Base-by-base conservation (phyloP, 75 land plant genomes). In the Azolla pinnata region DNA sequence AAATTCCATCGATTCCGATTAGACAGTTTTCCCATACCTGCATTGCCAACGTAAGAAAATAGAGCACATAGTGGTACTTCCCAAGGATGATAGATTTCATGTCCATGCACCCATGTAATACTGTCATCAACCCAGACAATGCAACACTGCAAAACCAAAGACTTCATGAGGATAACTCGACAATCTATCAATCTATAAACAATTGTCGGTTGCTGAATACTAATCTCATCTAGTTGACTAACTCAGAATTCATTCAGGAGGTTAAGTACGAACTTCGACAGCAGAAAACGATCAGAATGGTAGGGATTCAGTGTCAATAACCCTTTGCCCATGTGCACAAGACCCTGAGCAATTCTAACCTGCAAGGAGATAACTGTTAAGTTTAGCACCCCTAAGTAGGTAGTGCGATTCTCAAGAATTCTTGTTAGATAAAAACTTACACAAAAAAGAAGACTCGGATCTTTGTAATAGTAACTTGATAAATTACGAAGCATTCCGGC, bases 401-500 rank as follows among this genome's bases (percentile, higher is more conserved):
- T n/a, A n/a, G n/a, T n/a, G n/a, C n/a, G n/a, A n/a, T n/a, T n/a
- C n/a, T n/a, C n/a, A n/a, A n/a, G n/a, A n/a, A n/a, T n/a, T n/a
- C n/a, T n/a, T 28, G 21, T 29, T 45, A 45, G 34, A 42, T 17
- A 28, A 12, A 31, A 12, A 38, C 75, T 66, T 82, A 91, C 97
- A 70, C 97, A 88, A 54, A 91, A 91, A 24, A 91, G 82, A 57
- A 84, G 89, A 56, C 80, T 89, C 40, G 97, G 89, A 56, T 91
- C 97, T 77, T 91, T 91, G 74, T 91, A 91, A 70, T 91, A 91
- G 52, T 91, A 91, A 65, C 95, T 88, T 16, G 97, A 91, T 34
- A 91, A 84, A 52, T 84, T 91, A n/a, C 97, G 81, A 68, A 91
- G 97, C 95, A 91, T 84, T 69, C 97, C 97, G 62, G 97, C 97